A percentile compares a stretch with the other conserved stretches of the same genome.
Evolutionary conservation across 345 rosid genomes (phyloP).

Genomic region (Acer negundo): DNA sequence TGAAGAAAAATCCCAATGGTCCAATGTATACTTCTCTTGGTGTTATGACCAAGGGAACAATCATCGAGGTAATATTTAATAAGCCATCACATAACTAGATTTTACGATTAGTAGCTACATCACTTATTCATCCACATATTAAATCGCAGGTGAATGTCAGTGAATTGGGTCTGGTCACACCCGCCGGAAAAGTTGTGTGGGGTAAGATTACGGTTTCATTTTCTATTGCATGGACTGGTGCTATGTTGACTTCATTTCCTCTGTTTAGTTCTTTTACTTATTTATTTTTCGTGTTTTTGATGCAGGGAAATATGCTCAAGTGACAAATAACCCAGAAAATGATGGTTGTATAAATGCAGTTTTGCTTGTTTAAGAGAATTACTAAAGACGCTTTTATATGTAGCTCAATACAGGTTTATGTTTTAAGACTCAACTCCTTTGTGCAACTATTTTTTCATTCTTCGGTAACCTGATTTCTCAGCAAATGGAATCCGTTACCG

Average conservation of each 20-base stretch:
- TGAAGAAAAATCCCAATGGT: slow-evolving; percentile 89
- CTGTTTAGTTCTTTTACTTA: neutral
- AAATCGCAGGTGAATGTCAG: slow-evolving; percentile 84
- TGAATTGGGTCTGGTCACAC: slow-evolving; percentile 91
- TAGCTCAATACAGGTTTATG: neutral
- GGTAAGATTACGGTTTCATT: slow-evolving; percentile 43
- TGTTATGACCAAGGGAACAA: slow-evolving; percentile 83
- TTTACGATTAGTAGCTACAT: neutral
- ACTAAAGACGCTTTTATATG: neutral
- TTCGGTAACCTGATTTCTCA: too few species aligned
- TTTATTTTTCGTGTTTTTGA: neutral
- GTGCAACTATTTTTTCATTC: neutral
- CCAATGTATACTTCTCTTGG: slow-evolving; percentile 85
- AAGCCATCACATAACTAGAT: neutral
- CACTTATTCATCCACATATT: neutral
- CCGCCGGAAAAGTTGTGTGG: slow-evolving; percentile 87
- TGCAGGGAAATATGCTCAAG: slow-evolving; percentile 93
- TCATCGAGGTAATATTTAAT: slow-evolving; percentile 59
- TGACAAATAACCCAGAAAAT: slow-evolving; percentile 85
- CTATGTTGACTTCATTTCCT: neutral
- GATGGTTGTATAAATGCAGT: slow-evolving; percentile 88
- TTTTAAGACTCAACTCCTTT: neutral
- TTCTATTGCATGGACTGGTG: neutral
- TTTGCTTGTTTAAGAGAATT: slow-evolving; percentile 57
- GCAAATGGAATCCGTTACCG: too few species aligned